Percentiles rank a stretch among this genome's conserved stretches.
Evolutionary conservation across 306 rosid genomes (phyloP).

Genomic region (Glycine latifolia): DNA sequence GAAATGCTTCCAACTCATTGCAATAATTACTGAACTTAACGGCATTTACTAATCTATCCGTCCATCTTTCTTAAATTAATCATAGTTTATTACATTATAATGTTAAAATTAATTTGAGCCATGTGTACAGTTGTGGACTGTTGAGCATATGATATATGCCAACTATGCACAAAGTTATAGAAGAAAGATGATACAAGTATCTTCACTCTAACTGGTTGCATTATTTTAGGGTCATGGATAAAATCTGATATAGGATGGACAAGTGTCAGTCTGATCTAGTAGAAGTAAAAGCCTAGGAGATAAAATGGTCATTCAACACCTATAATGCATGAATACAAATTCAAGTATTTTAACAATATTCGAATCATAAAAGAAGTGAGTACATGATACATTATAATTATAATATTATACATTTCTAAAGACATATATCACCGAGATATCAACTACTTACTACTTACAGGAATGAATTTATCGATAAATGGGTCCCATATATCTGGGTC

Average conservation of each 20-base stretch:
- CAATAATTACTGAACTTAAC: slow-evolving; percentile 7
- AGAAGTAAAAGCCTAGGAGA: too few species aligned
- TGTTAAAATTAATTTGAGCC: slow-evolving; percentile 8
- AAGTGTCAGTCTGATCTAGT: too few species aligned
- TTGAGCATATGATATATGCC: neutral
- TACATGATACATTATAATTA: neutral
- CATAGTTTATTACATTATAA: neutral
- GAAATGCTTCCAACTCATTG: slow-evolving; percentile 8
- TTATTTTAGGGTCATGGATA: too few species aligned
- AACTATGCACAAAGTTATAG: slow-evolving; percentile 2
- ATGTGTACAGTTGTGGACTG: neutral
- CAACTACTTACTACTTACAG: slow-evolving; percentile 64
- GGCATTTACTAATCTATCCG: slow-evolving; percentile 10
- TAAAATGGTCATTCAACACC: too few species aligned
- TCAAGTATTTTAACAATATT: too few species aligned
- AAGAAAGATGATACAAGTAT: neutral
- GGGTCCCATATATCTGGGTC: slow-evolving; percentile 93
- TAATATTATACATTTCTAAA: neutral
- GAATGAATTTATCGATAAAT: slow-evolving; percentile 68
- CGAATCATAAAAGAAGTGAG: neutral
- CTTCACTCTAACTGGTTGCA: too few species aligned
- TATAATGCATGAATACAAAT: too few species aligned
- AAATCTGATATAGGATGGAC: too few species aligned
- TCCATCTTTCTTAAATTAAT: neutral
- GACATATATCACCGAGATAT: neutral